Conservation (phyloP, 2,329 filamentous ascomycete genomes). For the Cadophora luteo-olivacea region DNA sequence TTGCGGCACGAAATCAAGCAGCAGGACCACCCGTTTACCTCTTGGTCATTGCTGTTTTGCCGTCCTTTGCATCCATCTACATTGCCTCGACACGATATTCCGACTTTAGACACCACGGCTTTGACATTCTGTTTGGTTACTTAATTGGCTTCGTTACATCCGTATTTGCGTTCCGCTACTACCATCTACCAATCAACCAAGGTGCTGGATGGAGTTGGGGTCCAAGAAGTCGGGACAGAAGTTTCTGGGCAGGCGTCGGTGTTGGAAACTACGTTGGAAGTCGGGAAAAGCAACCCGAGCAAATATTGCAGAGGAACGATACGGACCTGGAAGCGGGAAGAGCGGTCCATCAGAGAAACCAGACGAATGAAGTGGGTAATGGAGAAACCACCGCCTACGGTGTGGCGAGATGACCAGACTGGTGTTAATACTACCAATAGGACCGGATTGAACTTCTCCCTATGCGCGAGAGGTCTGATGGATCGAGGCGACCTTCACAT, state of each 20-base stretch:
- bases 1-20: conserved; percentile 71
- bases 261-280: conserved; percentile 45
- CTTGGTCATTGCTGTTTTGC: conserved; percentile 71
- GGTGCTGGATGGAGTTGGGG: conserved; percentile 93
- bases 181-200: conserved; percentile 79
- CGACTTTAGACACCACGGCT: conserved; percentile 89
- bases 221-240: conserved; percentile 72
- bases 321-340: conserved; percentile 25
- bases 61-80: conserved; percentile 78
- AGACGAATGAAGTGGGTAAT: conserved; percentile 34
- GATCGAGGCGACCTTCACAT: conserved; percentile 1
- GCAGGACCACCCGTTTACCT: conserved; percentile 86
- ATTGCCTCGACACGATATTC: conserved; percentile 87
- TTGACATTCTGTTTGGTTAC: conserved; percentile 89
- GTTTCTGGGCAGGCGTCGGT: conserved; percentile 76
- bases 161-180: conserved; percentile 81
- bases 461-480: conserved; percentile 4
- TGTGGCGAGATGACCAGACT: conserved; percentile 9
- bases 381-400: conserved; percentile 9
- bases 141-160: conserved; percentile 75
- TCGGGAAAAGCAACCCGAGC: not conserved
- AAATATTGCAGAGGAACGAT: conserved; percentile 14
- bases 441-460: conserved; percentile 33
- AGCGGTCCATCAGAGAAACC: conserved; percentile 15
- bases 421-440: conserved; percentile 26